A percentile compares a stretch with the other conserved stretches of the same genome.
phyloP scores from a whole-genome alignment of 2,329 filamentous ascomycete species.

The Microsporum audouinii region DNA sequence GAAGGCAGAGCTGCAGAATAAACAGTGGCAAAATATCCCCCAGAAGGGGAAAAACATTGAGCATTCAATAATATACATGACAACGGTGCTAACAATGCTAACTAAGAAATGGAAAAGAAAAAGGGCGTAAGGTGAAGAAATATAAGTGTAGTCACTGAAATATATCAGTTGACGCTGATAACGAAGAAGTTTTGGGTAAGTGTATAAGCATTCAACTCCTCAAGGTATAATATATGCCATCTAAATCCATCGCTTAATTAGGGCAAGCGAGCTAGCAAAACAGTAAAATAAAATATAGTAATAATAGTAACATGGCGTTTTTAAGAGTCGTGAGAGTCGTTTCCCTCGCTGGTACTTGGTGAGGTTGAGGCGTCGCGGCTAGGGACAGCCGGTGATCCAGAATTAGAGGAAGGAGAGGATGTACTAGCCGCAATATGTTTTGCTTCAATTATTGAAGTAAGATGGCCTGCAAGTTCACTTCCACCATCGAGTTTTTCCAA shows the following conservation, averaged over 20 bases:
- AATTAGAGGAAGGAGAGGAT: background rate
- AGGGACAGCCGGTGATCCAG: background rate
- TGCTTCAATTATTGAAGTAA: constrained; percentile 42
- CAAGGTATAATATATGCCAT: background rate
- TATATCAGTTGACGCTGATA: background rate
- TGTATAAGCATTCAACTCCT: background rate
- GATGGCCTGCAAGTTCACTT: constrained; percentile 57
- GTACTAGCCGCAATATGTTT: constrained; percentile 23
- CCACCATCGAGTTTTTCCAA: constrained; percentile 71
- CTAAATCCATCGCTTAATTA: constrained; percentile 1
- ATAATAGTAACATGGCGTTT: background rate
- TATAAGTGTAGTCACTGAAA: background rate
- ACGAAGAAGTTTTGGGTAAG: background rate
- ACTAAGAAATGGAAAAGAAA: background rate
- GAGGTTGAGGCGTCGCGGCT: background rate
- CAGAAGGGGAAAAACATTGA: background rate
- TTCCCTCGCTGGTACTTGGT: background rate
- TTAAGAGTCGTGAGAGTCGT: background rate
- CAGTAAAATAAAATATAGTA: background rate
- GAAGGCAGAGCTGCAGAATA: background rate
- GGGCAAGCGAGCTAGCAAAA: background rate
- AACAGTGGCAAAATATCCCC: background rate
- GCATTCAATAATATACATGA: background rate
- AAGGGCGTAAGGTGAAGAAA: background rate
- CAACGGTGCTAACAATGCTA: background rate